These are phyloP conservation scores for Sutorius eximius DNA, from an alignment of 1,284 basidiomycete genomes.

Conservation along the genomic window DNA sequence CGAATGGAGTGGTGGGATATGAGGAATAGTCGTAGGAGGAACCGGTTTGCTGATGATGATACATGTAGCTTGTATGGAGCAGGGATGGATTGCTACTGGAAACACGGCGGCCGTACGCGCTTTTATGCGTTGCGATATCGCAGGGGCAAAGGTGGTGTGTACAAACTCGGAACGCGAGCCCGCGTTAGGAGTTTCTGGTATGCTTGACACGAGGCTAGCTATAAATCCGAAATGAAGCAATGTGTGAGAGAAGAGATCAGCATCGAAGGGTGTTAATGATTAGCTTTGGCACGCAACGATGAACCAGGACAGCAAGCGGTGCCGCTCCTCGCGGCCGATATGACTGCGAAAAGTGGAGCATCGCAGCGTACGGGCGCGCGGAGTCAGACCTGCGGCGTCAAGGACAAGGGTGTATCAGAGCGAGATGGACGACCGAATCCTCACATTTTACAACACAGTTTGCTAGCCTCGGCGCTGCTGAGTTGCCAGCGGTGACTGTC, in stretches of 20 bases:
- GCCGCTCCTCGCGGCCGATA: conserved; percentile 28
- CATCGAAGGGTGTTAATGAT: conserved; percentile 37
- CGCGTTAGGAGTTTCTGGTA: conserved; percentile 33
- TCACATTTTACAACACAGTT: conserved; percentile 27
- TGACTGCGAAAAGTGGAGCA: conserved; percentile 13
- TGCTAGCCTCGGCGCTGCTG: conserved; percentile 7
- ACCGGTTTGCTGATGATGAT: conserved; percentile 46
- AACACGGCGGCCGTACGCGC: conserved; percentile 23
- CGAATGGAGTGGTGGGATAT: conserved; percentile 44
- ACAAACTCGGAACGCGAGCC: conserved; percentile 32
- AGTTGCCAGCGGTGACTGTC: conserved; percentile 10
- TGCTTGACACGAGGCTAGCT: conserved; percentile 36
- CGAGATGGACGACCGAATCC: conserved; percentile 13
- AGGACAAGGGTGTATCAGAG: conserved; percentile 6
- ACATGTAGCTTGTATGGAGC: conserved; percentile 38
- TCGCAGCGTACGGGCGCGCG: conserved; percentile 7
- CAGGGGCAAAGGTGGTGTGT: conserved; percentile 27
- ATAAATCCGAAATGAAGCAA: conserved; percentile 38
- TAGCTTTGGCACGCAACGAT: conserved; percentile 32
- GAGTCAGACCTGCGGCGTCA: conserved; percentile 7
- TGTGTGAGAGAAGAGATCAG: conserved; percentile 36
- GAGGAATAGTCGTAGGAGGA: conserved; percentile 51
- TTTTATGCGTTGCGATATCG: conserved; percentile 35
- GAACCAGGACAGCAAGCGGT: conserved; percentile 28
- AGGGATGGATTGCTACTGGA: conserved; percentile 14